Conservation (phyloP, 1,139 yeast species). For the Protomyces inundatus region DNA sequence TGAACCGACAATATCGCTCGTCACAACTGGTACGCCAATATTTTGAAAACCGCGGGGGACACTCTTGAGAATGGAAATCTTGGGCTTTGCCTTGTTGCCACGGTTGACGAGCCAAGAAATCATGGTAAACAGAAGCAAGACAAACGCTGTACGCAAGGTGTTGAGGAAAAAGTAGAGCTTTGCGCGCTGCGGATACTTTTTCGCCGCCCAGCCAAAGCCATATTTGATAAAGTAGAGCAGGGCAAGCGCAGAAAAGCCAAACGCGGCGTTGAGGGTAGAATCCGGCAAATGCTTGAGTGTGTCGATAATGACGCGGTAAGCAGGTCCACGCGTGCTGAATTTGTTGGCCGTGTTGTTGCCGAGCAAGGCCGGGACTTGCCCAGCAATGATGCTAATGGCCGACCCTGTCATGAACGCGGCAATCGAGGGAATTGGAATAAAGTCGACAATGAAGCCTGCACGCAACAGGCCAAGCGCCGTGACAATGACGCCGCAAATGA, state of each 20-base stretch:
- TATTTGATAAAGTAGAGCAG: conserved; percentile 65
- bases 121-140: conserved; percentile 70
- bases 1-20: conserved; percentile 54
- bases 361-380: conserved; percentile 84
- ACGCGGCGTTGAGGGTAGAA: conserved; percentile 75
- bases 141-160: conserved; percentile 75
- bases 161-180: conserved; percentile 60
- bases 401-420: conserved; percentile 95
- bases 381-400: conserved; percentile 71
- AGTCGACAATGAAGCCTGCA: conserved; percentile 81
- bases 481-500: conserved; percentile 80
- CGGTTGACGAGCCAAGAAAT: conserved; percentile 60
- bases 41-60: conserved; percentile 79
- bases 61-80: conserved; percentile 62
- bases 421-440: conserved; percentile 86
- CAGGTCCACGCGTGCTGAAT: conserved; percentile 68
- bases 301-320: conserved; percentile 65
- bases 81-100: conserved; percentile 42
- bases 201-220: conserved; percentile 54
- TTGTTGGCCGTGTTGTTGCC: conserved; percentile 61
- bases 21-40: conserved; percentile 67
- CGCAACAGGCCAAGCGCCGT: conserved; percentile 76
- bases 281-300: conserved; percentile 65
- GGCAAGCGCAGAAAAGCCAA: conserved; percentile 71
- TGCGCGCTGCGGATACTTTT: conserved; percentile 58